Percentiles rank a stretch among this genome's conserved stretches.
These are phyloP conservation scores for Rhododendron ovatum DNA, from an alignment of 148 eudicot genomes.

Conservation along the genomic window DNA sequence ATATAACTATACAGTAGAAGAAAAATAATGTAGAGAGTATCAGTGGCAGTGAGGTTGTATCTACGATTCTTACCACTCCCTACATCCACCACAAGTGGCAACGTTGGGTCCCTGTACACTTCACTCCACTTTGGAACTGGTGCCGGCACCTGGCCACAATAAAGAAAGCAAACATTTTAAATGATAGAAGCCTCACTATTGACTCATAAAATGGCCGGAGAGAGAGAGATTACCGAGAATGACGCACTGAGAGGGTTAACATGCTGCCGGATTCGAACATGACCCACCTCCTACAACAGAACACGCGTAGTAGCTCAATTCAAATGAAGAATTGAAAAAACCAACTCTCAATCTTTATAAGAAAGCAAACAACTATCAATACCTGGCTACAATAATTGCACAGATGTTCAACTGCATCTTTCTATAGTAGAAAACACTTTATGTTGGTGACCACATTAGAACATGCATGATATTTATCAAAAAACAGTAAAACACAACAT, in stretches of 20 bases:
- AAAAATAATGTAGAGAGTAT: background rate
- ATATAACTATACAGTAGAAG: background rate
- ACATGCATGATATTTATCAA: background rate
- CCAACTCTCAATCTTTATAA: background rate
- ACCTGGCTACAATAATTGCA: background rate
- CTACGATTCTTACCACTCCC: conserved; percentile 60
- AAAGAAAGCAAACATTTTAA: conserved; percentile 4
- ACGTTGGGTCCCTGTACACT: conserved; percentile 52
- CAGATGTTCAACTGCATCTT: background rate
- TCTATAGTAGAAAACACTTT: background rate
- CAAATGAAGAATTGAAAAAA: background rate
- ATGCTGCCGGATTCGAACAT: conserved; percentile 81
- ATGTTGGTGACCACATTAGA: background rate
- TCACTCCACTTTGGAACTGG: conserved; percentile 80
- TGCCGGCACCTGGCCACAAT: conserved; percentile 55
- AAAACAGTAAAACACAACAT: background rate
- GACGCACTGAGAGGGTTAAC: conserved; percentile 79
- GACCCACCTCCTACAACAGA: conserved; percentile 65
- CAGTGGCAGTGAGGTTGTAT: background rate
- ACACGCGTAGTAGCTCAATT: background rate
- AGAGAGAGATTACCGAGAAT: conserved; percentile 36
- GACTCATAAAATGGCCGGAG: background rate
- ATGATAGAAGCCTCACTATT: background rate
- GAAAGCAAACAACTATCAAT: background rate
- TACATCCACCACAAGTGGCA: conserved; percentile 87